Base-by-base conservation (phyloP, 805 yeast genomes). In the Nakazawaea ishiwadae region DNA sequence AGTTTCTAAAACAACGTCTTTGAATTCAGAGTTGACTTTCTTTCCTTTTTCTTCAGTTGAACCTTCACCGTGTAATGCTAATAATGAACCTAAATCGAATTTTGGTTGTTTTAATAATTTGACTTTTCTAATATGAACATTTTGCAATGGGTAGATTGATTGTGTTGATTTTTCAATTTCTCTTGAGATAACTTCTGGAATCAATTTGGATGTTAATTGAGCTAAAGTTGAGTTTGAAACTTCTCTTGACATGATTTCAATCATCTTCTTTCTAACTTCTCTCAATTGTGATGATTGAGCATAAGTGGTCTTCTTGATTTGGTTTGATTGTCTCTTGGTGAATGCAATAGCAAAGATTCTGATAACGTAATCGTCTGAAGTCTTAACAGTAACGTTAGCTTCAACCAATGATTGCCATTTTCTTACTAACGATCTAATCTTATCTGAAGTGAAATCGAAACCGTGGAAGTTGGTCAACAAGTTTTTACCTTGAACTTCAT, bases 401-500 rank as follows among this genome's bases (percentile, higher is more conserved):
- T 90, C 98, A 60, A 90, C 95, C 72, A 91, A 79, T 55, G 96
- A 81, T 79, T 90, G 98, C 97, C 97, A 91, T 75, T 91, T 90
- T 82, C 97, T 88, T 53, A 90, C 97, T 71, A 91, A 80, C 46
- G 97, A 89, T 78, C 95, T 87, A 68, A 91, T 78, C 79, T 91
- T 91, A 79, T 90, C 97, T 55, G 95, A 78, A 65, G 97, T 90
- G 84, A 91, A 89, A 79, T 89, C 95, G 73, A 91, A 73, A 66
- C 98, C 98, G 80, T 90, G 96, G 93, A 90, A 91, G 93, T 91
- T 91, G 79, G 98, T 90, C 70, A 90, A 80, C 66, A 90, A 80
- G 84, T 89, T 88, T 79, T 88, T 87, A 77, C 97, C 98, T 78
- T 91, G 96, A 60, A 90, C 96, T 77, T 91, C 98, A 65, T 90